Conservation (phyloP, 139 green algal genomes). For the Micractinium sp. region DNA sequence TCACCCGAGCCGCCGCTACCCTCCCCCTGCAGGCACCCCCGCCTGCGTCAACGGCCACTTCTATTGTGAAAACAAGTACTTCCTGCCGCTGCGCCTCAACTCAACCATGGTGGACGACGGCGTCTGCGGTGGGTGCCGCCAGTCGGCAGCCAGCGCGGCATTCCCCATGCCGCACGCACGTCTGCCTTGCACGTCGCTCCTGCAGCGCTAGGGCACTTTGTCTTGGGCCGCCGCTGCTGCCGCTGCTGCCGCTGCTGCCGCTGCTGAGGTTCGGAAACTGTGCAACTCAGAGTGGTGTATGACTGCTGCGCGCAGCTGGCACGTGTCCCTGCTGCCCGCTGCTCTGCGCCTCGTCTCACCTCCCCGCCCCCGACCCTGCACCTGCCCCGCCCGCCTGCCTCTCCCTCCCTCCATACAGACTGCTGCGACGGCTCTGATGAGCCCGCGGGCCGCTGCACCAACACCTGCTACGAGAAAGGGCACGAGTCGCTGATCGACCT, state of each 20-base stretch:
- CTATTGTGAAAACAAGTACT: conserved; percentile 87
- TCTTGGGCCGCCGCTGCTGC: not conserved
- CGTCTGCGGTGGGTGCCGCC: conserved; percentile 79
- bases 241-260: not conserved
- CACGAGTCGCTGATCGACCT: conserved; percentile 56
- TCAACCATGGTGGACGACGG: conserved; percentile 92
- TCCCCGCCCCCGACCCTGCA: too few relatives aligned
- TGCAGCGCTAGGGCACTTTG: not conserved
- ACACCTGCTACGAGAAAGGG: conserved; percentile 79
- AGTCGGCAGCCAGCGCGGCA: not conserved
- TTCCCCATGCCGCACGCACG: not conserved
- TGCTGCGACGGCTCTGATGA: conserved; percentile 95
- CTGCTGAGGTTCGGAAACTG: not conserved
- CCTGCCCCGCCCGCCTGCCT: not conserved
- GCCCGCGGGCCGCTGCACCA: conserved; percentile 69
- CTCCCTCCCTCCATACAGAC: conserved; percentile 59
- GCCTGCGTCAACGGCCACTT: conserved; percentile 86
- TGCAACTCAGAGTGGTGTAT: too few relatives aligned
- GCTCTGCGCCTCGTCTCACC: too few relatives aligned
- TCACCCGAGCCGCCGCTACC: not conserved
- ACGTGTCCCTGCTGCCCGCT: too few relatives aligned
- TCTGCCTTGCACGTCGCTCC: not conserved
- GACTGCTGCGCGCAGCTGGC: too few relatives aligned
- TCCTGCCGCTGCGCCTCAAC: conserved; percentile 69
- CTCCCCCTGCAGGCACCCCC: conserved; percentile 75